Conservation (phyloP, 108 stramenopile genomes). For the Skeletonema menzelii region DNA sequence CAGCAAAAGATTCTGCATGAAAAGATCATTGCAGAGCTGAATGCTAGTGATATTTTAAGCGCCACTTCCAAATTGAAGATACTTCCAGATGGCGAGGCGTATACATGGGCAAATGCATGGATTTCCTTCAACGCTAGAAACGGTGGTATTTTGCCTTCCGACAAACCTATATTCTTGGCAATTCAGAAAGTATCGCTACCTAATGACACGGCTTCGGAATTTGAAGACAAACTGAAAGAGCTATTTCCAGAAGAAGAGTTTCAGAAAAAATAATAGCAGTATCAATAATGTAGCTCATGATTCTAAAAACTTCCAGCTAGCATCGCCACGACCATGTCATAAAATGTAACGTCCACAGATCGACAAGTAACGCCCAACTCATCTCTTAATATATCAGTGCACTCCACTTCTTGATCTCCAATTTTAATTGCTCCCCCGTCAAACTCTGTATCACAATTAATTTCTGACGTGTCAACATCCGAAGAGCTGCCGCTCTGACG, state of each 20-base stretch:
- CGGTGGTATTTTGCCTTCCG: conserved; percentile 5
- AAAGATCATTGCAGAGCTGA: neutral
- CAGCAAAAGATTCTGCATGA: neutral
- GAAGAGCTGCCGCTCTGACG: conserved; percentile 16
- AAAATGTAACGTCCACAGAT: conserved; percentile 71
- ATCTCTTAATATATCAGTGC: conserved; percentile 44
- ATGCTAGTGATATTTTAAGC: neutral
- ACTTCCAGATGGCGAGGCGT: conserved; percentile 8
- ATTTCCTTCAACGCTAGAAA: conserved; percentile 12
- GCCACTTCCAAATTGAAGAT: neutral
- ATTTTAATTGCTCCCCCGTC: conserved; percentile 83
- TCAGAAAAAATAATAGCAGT: neutral
- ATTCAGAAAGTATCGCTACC: neutral
- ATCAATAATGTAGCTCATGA: neutral
- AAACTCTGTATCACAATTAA: conserved; percentile 66
- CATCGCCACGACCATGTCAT: conserved; percentile 65
- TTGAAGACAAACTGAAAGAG: neutral
- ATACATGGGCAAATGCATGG: conserved; percentile 12
- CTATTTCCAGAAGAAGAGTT: neutral
- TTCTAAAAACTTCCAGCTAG: conserved; percentile 16
- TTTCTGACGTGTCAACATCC: conserved; percentile 21
- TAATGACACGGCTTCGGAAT: neutral
- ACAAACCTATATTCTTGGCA: conserved; percentile 15
- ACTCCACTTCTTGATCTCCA: conserved; percentile 69
- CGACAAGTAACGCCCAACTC: conserved; percentile 58